phyloP scores from a whole-genome alignment of 225 moss, liverwort and hornwort genomes.

The Asterella californica region DNA sequence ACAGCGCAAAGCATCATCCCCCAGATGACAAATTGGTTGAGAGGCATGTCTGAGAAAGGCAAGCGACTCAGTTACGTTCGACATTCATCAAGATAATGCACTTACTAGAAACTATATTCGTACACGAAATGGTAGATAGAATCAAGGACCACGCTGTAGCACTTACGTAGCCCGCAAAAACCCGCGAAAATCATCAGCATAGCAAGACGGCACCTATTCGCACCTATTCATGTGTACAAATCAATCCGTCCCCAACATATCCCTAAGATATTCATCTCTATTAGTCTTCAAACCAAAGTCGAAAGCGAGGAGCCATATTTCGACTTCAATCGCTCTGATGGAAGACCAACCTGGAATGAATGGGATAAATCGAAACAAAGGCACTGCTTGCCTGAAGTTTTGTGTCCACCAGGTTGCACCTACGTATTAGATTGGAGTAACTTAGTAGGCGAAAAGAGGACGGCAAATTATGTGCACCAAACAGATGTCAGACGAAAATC shows the following conservation, averaged over 20 bases:
- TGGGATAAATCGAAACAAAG: constrained; percentile 51
- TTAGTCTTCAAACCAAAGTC: background rate
- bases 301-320: background rate
- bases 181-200: too few species aligned
- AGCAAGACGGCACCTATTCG: too few species aligned
- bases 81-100: background rate
- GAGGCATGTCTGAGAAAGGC: constrained; percentile 54
- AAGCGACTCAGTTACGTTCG: background rate
- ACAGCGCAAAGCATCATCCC: constrained; percentile 54
- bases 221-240: too few species aligned
- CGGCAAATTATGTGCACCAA: background rate
- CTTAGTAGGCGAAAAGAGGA: background rate
- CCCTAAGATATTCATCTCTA: background rate
- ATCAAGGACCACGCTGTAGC: too few species aligned
- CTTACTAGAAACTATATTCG: too few species aligned
- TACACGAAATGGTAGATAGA: too few species aligned
- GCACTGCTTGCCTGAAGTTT: constrained; percentile 55
- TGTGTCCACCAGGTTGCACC: constrained; percentile 78
- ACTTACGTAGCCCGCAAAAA: too few species aligned
- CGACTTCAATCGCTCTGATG: background rate
- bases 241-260: too few species aligned
- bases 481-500: background rate
- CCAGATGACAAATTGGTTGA: constrained; percentile 57
- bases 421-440: constrained; percentile 15
- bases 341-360: constrained; percentile 68